Conservation (phyloP, 2,329 filamentous ascomycete species). For the Stemphylium lycopersici region DNA sequence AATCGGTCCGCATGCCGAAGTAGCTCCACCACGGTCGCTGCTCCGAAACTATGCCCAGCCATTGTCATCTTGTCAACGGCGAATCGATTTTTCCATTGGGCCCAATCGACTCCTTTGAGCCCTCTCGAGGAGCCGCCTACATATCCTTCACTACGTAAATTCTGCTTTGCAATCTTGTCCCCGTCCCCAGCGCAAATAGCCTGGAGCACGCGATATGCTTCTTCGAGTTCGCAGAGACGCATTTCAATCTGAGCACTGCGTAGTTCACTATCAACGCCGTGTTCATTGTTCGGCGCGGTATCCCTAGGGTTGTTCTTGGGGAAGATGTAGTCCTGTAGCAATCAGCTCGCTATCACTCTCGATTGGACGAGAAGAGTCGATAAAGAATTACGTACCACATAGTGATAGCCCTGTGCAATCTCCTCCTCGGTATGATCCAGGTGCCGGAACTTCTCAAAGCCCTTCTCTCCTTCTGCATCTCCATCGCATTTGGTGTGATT, state of each 20-base stretch:
- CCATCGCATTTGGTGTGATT: conserved; percentile 8
- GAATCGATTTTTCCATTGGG: conserved; percentile 62
- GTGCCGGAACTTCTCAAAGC: conserved; percentile 34
- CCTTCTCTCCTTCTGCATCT: conserved; percentile 22
- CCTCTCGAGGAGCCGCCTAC: conserved; percentile 65
- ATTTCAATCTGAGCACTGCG: conserved; percentile 67
- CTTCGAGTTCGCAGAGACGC: conserved; percentile 68
- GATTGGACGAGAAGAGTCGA: not conserved
- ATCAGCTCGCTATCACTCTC: conserved; percentile 11
- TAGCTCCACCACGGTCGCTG: conserved; percentile 67
- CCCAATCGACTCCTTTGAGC: conserved; percentile 63
- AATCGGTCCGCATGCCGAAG: conserved; percentile 62
- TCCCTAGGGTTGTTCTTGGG: conserved; percentile 59
- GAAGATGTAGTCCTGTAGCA: conserved; percentile 63
- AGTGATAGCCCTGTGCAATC: conserved; percentile 52
- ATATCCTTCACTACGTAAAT: conserved; percentile 64
- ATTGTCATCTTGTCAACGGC: conserved; percentile 64
- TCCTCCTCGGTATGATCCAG: conserved; percentile 50
- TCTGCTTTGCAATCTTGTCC: conserved; percentile 57
- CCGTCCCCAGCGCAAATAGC: conserved; percentile 63
- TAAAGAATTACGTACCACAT: conserved; percentile 47
- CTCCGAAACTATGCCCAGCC: conserved; percentile 71
- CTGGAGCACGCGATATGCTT: conserved; percentile 64
- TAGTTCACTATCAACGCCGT: conserved; percentile 65
- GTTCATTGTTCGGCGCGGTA: conserved; percentile 60